phyloP scores from a whole-genome alignment of 164 flowering plant species.

The Magnolia sinica region DNA sequence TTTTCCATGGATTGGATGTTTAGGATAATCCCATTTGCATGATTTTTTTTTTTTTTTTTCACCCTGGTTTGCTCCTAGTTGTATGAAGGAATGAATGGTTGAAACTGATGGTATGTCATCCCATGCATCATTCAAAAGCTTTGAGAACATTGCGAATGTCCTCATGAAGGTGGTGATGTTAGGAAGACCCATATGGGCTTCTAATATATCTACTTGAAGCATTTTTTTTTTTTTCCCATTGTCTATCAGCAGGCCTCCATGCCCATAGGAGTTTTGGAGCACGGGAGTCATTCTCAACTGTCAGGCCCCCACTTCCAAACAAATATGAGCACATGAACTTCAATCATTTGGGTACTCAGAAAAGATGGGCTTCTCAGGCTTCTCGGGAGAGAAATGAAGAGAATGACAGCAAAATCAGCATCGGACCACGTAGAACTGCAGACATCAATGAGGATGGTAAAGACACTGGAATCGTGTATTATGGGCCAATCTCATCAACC shows the following conservation, averaged over 20 bases:
- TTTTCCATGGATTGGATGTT: too few relatives aligned
- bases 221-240: not conserved
- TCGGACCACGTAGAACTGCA: constrained; percentile 58
- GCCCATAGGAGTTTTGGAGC: constrained; percentile 18
- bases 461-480: constrained; percentile 52
- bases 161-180: too few relatives aligned
- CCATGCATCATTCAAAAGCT: too few relatives aligned
- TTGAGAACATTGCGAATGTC: too few relatives aligned
- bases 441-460: constrained; percentile 37
- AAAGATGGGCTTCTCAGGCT: constrained; percentile 61
- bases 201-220: too few relatives aligned
- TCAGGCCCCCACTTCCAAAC: constrained; percentile 9
- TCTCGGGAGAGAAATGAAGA: constrained; percentile 22
- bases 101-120: too few relatives aligned
- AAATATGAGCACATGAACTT: constrained; percentile 11
- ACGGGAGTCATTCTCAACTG: constrained; percentile 13
- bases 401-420: constrained; percentile 67
- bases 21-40: too few relatives aligned
- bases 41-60: too few relatives aligned
- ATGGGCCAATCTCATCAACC: constrained; percentile 88
- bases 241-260: constrained; percentile 33
- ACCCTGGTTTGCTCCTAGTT: too few relatives aligned
- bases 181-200: too few relatives aligned
- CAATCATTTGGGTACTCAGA: constrained; percentile 25
- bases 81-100: too few relatives aligned